Conservation (phyloP, 2,329 filamentous ascomycete genomes). For the Septoria linicola region DNA sequence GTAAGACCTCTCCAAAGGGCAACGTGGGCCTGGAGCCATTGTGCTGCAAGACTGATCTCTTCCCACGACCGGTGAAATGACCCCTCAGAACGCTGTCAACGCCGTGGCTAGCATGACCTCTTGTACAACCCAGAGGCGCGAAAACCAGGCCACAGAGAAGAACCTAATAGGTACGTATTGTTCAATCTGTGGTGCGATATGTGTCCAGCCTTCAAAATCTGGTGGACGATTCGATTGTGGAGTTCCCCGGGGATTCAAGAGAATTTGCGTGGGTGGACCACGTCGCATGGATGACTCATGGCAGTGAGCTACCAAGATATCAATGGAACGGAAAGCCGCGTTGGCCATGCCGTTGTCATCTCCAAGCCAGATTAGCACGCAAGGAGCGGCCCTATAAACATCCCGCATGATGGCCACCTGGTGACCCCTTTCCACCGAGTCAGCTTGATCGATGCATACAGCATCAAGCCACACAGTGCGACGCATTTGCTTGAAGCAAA, state of each 20-base stretch:
- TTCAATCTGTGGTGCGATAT: slow-evolving; percentile 3
- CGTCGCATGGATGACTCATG: background rate
- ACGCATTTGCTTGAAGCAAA: slow-evolving; percentile 12
- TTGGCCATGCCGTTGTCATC: background rate
- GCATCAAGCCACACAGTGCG: slow-evolving; percentile 19
- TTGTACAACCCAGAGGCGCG: slow-evolving; percentile 12
- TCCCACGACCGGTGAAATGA: background rate
- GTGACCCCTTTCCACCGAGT: slow-evolving; percentile 9
- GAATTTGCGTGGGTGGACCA: background rate
- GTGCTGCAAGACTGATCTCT: slow-evolving; percentile 10
- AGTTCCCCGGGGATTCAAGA: background rate
- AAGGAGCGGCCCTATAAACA: slow-evolving; percentile 8
- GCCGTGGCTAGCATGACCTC: slow-evolving; percentile 11
- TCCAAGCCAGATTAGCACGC: slow-evolving; percentile 19
- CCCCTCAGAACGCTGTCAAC: background rate
- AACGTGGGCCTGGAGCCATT: slow-evolving; percentile 8
- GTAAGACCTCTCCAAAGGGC: background rate
- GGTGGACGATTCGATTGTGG: background rate
- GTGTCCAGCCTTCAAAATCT: background rate
- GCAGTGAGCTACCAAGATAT: slow-evolving; percentile 9
- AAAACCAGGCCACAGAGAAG: slow-evolving; percentile 7
- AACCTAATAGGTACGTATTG: background rate
- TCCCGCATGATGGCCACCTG: slow-evolving; percentile 22
- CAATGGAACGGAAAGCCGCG: background rate
- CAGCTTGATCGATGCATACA: slow-evolving; percentile 22